These are phyloP conservation scores for Cucumis hystrix DNA, from an alignment of 306 rosid species.

Conservation along the genomic window DNA sequence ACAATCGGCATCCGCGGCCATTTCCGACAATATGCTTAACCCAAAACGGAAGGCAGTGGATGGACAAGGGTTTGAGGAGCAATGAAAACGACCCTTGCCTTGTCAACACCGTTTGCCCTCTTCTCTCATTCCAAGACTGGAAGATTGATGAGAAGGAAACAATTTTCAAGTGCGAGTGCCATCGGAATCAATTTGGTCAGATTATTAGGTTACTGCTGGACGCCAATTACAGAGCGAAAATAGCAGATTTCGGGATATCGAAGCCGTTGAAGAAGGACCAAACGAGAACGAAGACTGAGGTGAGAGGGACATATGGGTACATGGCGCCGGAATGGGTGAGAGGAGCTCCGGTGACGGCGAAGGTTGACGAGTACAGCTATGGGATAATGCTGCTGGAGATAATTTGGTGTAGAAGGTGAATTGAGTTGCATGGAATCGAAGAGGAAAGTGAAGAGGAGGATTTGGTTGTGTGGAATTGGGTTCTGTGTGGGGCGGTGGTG, in stretches of 20 bases:
- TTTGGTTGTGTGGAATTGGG: constrained; percentile 10
- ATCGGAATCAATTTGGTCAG: constrained; percentile 10
- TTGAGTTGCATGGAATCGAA: constrained; percentile 10
- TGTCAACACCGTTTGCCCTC: background rate
- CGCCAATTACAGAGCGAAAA: constrained; percentile 12
- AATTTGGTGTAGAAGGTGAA: constrained; percentile 13
- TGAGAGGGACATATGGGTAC: constrained; percentile 27
- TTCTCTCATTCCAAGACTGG: background rate
- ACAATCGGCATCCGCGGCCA: background rate
- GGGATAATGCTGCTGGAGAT: constrained; percentile 26
- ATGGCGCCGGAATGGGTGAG: constrained; percentile 31
- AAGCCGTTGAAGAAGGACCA: constrained; percentile 21
- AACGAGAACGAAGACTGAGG: constrained; percentile 15
- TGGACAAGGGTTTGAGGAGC: too few species aligned
- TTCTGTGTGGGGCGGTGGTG: background rate
- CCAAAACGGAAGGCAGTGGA: background rate
- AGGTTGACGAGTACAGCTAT: constrained; percentile 24
- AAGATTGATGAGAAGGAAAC: background rate
- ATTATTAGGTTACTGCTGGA: constrained; percentile 24
- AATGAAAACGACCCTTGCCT: background rate
- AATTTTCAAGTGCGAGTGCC: background rate
- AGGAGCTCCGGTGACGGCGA: constrained; percentile 16
- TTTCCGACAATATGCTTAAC: background rate
- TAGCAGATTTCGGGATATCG: constrained; percentile 27
- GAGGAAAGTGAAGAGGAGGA: constrained; percentile 11